Base-by-base conservation (phyloP, 805 yeast species). In the Candida manassasensis region DNA sequence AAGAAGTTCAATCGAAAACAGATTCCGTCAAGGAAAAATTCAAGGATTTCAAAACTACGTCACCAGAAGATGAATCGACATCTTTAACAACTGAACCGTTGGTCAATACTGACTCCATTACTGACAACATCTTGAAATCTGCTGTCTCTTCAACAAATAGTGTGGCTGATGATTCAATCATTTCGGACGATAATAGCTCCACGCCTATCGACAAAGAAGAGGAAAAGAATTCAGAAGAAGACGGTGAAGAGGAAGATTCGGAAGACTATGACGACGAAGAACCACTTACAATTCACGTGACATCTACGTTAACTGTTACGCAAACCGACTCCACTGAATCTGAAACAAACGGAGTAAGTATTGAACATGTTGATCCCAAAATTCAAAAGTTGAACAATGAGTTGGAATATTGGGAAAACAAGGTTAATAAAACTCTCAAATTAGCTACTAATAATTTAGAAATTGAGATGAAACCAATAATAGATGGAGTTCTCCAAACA, bases 381-480 rank as follows among this genome's bases (percentile, higher is more conserved):
- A 25, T 37, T 12, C 21, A 21, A 7, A 27, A 48, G 29, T 47
- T 66, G n/a, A 53, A 62, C 28, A 46, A 46, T n/a, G 62, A 62
- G 32, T 48, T 67, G 27, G 21, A 29, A 3, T 44, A 47, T 33
- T 67, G 70, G 67, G 56, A 53, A 28, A 21, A 34, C 5, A 61
- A 59, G 39, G 59, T 67, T 15, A 46, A 55, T 36, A 59, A 54
- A 29, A 57, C 69, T 6, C 43, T 64, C 28, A 48, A 52, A 15
- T 50, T 65, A 40, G 69, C 71, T 0, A 28, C 40, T n/a, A 39
- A 44, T 7, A 62, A 53, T 36, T 52, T 67, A 28, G 56, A 51
- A 12, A 30, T 34, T 15, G 70, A 63, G 21, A 59, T 63, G 47
- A 43, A 46, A 17, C 62, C 63, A 0, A 40, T 41, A 7, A 39